Conservation (phyloP, 2,329 filamentous ascomycete genomes). For the Cladosporium cucumerinum region DNA sequence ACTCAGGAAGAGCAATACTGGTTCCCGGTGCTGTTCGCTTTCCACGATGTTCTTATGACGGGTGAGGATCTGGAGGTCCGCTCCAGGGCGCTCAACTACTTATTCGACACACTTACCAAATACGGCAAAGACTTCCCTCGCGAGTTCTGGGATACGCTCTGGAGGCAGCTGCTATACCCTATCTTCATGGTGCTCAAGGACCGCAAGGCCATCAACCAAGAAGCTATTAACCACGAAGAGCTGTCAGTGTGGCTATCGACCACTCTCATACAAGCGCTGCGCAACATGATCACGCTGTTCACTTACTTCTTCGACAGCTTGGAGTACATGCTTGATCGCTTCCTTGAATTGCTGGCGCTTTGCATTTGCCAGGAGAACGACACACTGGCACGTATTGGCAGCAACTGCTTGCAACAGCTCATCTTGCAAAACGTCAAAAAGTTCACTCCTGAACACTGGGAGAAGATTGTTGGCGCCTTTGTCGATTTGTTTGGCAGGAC, state of each 20-base stretch:
- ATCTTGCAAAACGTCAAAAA: constrained; percentile 96
- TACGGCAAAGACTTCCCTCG: constrained; percentile 88
- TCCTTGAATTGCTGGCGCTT: constrained; percentile 85
- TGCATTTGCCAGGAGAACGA: constrained; percentile 99
- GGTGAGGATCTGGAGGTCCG: constrained; percentile 96
- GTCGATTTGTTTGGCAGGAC: constrained; percentile 93
- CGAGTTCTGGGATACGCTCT: constrained; percentile 98
- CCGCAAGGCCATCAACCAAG: constrained; percentile 84
- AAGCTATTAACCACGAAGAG: constrained; percentile 92
- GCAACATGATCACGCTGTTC: constrained; percentile 98
- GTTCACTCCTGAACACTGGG: constrained; percentile 83
- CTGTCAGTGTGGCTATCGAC: constrained; percentile 98
- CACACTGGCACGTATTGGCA: constrained; percentile 94
- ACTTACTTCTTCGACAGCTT: constrained; percentile 97
- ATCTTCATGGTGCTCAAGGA: constrained; percentile 98
- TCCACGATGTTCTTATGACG: constrained; percentile 98
- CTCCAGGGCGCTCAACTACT: constrained; percentile 83
- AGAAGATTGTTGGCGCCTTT: constrained; percentile 90
- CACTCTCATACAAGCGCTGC: constrained; percentile 96
- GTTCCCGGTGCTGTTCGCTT: constrained; percentile 97
- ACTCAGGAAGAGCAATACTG: constrained; percentile 96
- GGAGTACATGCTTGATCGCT: constrained; percentile 98
- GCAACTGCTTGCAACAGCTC: constrained; percentile 94
- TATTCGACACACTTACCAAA: constrained; percentile 87
- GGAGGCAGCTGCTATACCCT: constrained; percentile 92